Evolutionary conservation across 768 basidiomycete genomes (phyloP).

Genomic region (Pleurotus djamor): DNA sequence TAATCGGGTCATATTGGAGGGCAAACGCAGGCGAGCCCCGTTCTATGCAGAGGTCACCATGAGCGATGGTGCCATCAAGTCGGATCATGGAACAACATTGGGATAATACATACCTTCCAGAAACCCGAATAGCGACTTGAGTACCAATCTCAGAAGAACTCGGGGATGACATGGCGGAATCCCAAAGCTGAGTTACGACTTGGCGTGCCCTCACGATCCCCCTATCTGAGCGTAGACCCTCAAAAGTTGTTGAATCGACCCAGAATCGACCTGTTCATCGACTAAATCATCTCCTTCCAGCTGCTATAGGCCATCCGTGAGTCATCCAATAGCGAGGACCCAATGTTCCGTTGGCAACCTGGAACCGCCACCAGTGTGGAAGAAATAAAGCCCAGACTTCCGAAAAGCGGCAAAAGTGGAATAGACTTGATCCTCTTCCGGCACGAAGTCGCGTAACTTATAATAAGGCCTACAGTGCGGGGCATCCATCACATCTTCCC

Average conservation of each 20-base stretch:
- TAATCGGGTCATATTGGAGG: neutral
- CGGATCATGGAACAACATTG: neutral
- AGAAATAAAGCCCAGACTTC: neutral
- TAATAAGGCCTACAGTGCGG: neutral
- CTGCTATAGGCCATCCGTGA: too few relatives aligned
- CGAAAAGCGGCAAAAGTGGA: neutral
- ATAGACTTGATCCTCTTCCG: neutral
- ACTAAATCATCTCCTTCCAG: too few relatives aligned
- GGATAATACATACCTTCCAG: neutral
- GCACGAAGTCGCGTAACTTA: neutral
- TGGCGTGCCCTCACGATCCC: too few relatives aligned
- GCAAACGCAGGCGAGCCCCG: neutral
- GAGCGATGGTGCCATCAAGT: neutral
- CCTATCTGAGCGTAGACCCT: too few relatives aligned
- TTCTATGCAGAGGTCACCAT: neutral
- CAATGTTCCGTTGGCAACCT: too few relatives aligned
- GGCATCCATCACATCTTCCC: constrained; percentile 1
- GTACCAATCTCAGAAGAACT: too few relatives aligned
- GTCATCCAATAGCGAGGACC: too few relatives aligned
- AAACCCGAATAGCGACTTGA: neutral
- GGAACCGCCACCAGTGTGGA: neutral
- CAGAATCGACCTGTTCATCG: too few relatives aligned
- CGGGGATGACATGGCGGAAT: too few relatives aligned
- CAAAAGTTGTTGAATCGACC: too few relatives aligned
- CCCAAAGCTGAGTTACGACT: too few relatives aligned